phyloP scores from a whole-genome alignment of 73 alveolate species.

The Paramecium caudatum region DNA sequence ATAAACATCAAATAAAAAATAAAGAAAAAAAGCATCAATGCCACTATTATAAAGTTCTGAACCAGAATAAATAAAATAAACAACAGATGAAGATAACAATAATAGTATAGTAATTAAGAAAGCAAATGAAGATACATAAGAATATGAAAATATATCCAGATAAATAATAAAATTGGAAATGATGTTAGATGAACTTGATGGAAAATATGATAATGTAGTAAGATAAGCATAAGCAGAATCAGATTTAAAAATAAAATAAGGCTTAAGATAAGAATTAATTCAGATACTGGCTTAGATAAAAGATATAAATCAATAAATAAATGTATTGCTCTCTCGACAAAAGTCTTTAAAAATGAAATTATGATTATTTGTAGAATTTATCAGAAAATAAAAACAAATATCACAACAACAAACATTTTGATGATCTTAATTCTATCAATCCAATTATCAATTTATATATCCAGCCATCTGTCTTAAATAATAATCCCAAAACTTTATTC shows the following conservation, averaged over 20 bases:
- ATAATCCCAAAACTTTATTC: background rate
- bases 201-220: background rate
- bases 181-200: constrained; percentile 20
- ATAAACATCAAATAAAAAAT: constrained; percentile 18
- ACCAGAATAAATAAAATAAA: background rate
- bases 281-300: constrained; percentile 15
- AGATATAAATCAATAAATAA: constrained; percentile 27
- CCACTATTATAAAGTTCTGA: background rate
- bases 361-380: background rate
- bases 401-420: constrained; percentile 64
- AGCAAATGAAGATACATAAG: background rate
- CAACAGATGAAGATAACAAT: constrained; percentile 35
- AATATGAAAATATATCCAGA: constrained; percentile 21
- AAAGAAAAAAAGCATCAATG: background rate
- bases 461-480: constrained; percentile 34
- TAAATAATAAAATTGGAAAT: constrained; percentile 30
- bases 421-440: constrained; percentile 45
- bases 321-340: background rate
- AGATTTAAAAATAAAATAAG: background rate
- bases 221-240: background rate
- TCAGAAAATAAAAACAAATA: background rate
- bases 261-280: constrained; percentile 17
- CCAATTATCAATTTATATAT: background rate
- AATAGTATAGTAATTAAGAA: background rate
- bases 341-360: constrained; percentile 19